These are phyloP conservation scores for Ascochyta fabae DNA, from an alignment of 2,329 filamentous ascomycete species.

Conservation along the genomic window DNA sequence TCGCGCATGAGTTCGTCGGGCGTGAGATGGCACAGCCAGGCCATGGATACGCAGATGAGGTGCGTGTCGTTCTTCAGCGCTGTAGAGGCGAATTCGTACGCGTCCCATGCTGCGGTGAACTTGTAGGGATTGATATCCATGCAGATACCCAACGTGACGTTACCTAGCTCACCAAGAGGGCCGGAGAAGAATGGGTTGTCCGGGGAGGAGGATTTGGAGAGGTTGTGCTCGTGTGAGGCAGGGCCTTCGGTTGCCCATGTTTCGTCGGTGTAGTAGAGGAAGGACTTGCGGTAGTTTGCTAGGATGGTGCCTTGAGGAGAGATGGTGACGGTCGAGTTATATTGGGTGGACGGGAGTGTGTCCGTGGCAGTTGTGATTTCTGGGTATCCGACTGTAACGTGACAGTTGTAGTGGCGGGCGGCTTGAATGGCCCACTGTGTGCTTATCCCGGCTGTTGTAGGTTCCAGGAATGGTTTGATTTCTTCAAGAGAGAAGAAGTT, in stretches of 20 bases:
- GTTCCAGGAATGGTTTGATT: slow-evolving; percentile 73
- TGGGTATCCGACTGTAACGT: slow-evolving; percentile 76
- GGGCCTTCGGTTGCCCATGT: slow-evolving; percentile 65
- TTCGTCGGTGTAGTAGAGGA: slow-evolving; percentile 72
- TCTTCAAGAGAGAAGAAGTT: slow-evolving; percentile 75
- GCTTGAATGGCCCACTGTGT: slow-evolving; percentile 74
- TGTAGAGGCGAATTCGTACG: slow-evolving; percentile 65
- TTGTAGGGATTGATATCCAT: slow-evolving; percentile 70
- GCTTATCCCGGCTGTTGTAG: slow-evolving; percentile 67
- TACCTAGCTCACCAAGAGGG: slow-evolving; percentile 44
- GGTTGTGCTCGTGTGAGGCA: slow-evolving; percentile 27
- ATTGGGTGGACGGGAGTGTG: slow-evolving; percentile 49
- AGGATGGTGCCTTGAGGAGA: slow-evolving; percentile 61
- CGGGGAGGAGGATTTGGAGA: slow-evolving; percentile 25
- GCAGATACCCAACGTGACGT: slow-evolving; percentile 56
- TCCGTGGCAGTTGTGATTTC: slow-evolving; percentile 55
- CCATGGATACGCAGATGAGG: slow-evolving; percentile 76
- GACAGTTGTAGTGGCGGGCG: slow-evolving; percentile 70
- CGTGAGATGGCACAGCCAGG: slow-evolving; percentile 70
- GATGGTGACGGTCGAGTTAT: slow-evolving; percentile 67
- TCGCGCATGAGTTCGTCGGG: slow-evolving; percentile 58
- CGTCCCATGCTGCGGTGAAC: slow-evolving; percentile 64
- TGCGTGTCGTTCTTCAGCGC: slow-evolving; percentile 63
- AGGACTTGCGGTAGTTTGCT: slow-evolving; percentile 67
- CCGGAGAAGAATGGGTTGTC: slow-evolving; percentile 47